A percentile compares a stretch with the other conserved stretches of the same genome.
Evolutionary conservation across 2,329 filamentous ascomycete genomes (phyloP).

Genomic region (Bipolaris bicolor): DNA sequence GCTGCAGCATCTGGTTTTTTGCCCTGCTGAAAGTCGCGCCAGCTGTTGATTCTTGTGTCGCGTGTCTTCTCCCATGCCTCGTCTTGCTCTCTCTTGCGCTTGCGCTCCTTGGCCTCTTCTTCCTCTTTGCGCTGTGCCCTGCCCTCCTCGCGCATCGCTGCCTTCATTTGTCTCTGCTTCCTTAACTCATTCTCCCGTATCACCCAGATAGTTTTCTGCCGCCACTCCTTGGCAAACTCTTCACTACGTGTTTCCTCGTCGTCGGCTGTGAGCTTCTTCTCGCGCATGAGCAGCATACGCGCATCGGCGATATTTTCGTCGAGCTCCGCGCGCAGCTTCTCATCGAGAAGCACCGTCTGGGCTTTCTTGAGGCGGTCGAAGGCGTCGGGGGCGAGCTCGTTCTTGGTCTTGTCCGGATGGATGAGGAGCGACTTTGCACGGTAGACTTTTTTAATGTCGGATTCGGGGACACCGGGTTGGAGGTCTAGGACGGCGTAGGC

Average conservation of each 20-base stretch:
- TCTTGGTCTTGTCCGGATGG: conserved; percentile 96
- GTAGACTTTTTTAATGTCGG: conserved; percentile 93
- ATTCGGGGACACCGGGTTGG: conserved; percentile 91
- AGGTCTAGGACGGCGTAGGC: conserved; percentile 94
- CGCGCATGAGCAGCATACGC: conserved; percentile 90
- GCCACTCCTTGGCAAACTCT: conserved; percentile 84
- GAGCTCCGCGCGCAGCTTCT: conserved; percentile 83
- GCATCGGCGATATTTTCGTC: conserved; percentile 97
- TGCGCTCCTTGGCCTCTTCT: conserved; percentile 73
- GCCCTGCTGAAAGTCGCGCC: conserved; percentile 86
- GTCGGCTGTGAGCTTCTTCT: conserved; percentile 91
- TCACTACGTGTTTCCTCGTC: conserved; percentile 83
- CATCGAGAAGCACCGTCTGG: conserved; percentile 87
- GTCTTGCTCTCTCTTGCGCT: conserved; percentile 78
- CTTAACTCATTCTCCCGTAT: conserved; percentile 92
- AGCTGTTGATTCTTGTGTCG: conserved; percentile 89
- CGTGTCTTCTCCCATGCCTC: conserved; percentile 93
- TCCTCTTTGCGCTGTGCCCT: conserved; percentile 85
- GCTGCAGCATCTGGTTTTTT: conserved; percentile 58
- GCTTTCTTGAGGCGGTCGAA: conserved; percentile 97
- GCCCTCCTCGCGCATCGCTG: conserved; percentile 95
- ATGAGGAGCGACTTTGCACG: conserved; percentile 98
- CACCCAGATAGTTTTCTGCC: conserved; percentile 86
- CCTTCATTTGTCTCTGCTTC: conserved; percentile 83
- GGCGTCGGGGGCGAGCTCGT: conserved; percentile 87